A percentile compares a stretch with the other conserved stretches of the same genome.
These are phyloP conservation scores for Trichoderma sp. DNA, from an alignment of 2,329 filamentous ascomycete species.

Conservation along the genomic window DNA sequence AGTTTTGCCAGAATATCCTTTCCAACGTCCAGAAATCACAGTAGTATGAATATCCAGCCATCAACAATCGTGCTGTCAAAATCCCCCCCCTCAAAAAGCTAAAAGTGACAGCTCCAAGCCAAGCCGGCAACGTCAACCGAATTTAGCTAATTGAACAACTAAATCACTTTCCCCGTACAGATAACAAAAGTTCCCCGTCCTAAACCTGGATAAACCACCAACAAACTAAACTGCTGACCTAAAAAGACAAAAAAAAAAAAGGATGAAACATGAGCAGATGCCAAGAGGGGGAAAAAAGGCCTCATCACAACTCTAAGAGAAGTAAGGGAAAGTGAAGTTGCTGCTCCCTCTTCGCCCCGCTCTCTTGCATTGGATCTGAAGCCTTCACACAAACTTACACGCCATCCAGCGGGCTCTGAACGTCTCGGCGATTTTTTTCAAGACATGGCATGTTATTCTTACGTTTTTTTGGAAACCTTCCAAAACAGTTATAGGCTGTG, in stretches of 20 bases:
- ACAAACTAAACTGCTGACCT: neutral
- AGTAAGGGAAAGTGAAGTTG: neutral
- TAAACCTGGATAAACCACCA: neutral
- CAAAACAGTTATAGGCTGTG: neutral
- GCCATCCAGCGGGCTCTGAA: neutral
- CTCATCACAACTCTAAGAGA: neutral
- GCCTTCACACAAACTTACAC: neutral
- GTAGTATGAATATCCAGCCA: neutral
- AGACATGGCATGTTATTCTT: neutral
- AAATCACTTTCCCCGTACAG: neutral
- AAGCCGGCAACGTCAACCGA: neutral
- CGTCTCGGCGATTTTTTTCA: neutral
- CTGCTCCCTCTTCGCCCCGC: neutral
- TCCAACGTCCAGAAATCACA: no score
- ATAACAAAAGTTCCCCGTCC: neutral
- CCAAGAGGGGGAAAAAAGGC: neutral
- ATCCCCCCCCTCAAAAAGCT: neutral
- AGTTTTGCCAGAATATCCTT: neutral
- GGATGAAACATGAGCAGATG: neutral
- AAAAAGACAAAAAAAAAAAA: neutral
- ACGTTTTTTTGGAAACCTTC: neutral
- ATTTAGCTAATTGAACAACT: neutral
- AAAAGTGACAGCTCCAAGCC: neutral
- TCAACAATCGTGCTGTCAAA: neutral
- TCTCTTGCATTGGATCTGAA: neutral